phyloP scores from a whole-genome alignment of 208 protist genomes.

The Leishmania arabica region DNA sequence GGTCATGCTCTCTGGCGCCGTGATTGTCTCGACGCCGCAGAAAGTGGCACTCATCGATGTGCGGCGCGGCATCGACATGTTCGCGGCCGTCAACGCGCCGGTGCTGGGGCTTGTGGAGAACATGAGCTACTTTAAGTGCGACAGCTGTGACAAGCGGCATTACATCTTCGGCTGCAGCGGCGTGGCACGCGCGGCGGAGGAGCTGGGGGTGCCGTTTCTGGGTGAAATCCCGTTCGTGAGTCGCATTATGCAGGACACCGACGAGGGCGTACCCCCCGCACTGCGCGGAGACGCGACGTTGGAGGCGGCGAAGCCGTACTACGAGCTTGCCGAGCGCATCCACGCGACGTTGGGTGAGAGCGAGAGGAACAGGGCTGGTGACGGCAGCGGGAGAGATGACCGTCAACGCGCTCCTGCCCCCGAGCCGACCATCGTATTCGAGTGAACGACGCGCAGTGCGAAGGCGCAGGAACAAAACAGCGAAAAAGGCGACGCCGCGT shows the following conservation, averaged over 20 bases:
- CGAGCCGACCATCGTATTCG: slow-evolving; percentile 56
- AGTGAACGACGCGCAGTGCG: slow-evolving; percentile 9
- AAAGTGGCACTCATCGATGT: slow-evolving; percentile 94
- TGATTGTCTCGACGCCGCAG: slow-evolving; percentile 97
- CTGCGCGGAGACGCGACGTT: slow-evolving; percentile 74
- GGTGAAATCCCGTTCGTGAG: slow-evolving; percentile 93
- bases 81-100: slow-evolving; percentile 94
- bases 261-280: slow-evolving; percentile 91
- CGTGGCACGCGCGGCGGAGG: slow-evolving; percentile 81
- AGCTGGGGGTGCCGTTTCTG: slow-evolving; percentile 90
- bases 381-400: not conserved
- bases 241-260: slow-evolving; percentile 91
- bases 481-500: not conserved
- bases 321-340: slow-evolving; percentile 69
- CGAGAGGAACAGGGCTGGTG: not conserved
- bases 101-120: slow-evolving; percentile 97
- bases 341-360: slow-evolving; percentile 29
- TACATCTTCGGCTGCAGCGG: slow-evolving; percentile 95
- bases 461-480: not conserved
- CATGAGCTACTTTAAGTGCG: slow-evolving; percentile 98
- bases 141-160: slow-evolving; percentile 82
- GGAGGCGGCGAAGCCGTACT: slow-evolving; percentile 81
- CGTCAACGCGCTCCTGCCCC: not conserved
- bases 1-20: slow-evolving; percentile 90
- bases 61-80: slow-evolving; percentile 94